Base-by-base conservation (phyloP, 1,139 yeast species). In the Debaryomyces nepalensis region DNA sequence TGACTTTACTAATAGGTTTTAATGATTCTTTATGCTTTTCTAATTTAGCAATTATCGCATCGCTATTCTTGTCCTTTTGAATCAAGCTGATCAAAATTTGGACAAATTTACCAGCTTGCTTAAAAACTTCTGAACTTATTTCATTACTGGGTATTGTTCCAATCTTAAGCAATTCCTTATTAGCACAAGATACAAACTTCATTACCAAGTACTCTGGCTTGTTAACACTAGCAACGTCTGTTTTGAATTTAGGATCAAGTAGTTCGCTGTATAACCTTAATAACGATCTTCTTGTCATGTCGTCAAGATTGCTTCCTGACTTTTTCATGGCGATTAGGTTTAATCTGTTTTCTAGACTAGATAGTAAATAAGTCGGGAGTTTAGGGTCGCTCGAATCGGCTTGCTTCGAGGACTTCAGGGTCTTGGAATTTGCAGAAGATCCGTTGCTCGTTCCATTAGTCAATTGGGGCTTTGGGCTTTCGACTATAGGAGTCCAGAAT, bases 181-280 rank as follows among this genome's bases (percentile, higher is more conserved):
- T 80, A 6, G 87, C 82, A 45, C 79, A 73, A 18, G 83, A 74
- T 15, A 84, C 78, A 58, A 86, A 87, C 57, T 77, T 72, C 69
- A 84, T 77, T 6, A 87, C 76, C 40, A 87, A 64, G 44, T 81
- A 85, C 50, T 84, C 91, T 1, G 82, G 79, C 26, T 78, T 73
- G 30, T 70, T 68, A 43, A 74, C 69, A 16, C 73, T 58, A 32
- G 64, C 48, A 31, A 70, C 50, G 19, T 75, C 79, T 14, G 58
- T 52, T 47, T 73, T 67, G 39, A 69, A 68, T 2, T 50, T 43
- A 0, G 87, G 82, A 37, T 78, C 81, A 32, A 84, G 63, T 18
- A 82, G 54, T 40, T 82, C 84, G 43, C 84, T 81, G 55, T 84
- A 84, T 47, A 84, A 73, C 29, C 87, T 72, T 23, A 86, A 60